Base-by-base conservation (phyloP, 129 eudicot genomes). In the Pittosporum tobira region DNA sequence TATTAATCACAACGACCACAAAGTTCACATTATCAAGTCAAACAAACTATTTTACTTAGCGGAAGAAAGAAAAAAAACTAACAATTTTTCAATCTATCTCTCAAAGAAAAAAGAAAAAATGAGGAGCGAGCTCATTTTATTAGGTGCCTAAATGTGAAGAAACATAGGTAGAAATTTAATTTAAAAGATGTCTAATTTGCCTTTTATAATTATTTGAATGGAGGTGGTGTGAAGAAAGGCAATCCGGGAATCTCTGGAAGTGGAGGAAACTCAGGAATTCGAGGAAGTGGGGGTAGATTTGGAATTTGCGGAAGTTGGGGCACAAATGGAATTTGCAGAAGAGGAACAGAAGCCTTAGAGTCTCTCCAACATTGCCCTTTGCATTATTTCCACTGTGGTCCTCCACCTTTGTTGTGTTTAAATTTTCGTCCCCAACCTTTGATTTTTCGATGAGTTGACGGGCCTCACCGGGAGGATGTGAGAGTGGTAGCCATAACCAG, bases 1-100 rank as follows among this genome's bases (percentile, higher is more conserved):
- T 54, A 54, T 54, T 54, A 27, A 54, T 54, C 43, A 29, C 59
- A n/a, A 30, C 42, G n/a, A 19, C 18, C 59, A 54, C 59, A 54
- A 53, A 53, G 26, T 12, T 5, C 42, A 54, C 59, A 54, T 42
- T 21, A 26, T 5, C 25, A n/a, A n/a, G n/a, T n/a, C n/a, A n/a
- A n/a, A n/a, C n/a, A n/a, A n/a, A n/a, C n/a, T n/a, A n/a, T n/a
- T n/a, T n/a, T n/a, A n/a, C n/a, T n/a, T n/a, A n/a, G n/a, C n/a
- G n/a, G 10, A 38, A 6, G n/a, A 20, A 14, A 19, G 5, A 36
- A 21, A 37, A 45, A 14, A 24, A 61, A 7, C 26, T 5, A 22
- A 22, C 48, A 60, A 11, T 13, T 10, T 40, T 14, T 10, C 34
- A 51, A 28, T 19, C 25, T n/a, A n/a, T 42, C 48, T 29, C 12